Base-by-base conservation (phyloP, 352 stramenopile genomes). In the Pythium oligandrum region DNA sequence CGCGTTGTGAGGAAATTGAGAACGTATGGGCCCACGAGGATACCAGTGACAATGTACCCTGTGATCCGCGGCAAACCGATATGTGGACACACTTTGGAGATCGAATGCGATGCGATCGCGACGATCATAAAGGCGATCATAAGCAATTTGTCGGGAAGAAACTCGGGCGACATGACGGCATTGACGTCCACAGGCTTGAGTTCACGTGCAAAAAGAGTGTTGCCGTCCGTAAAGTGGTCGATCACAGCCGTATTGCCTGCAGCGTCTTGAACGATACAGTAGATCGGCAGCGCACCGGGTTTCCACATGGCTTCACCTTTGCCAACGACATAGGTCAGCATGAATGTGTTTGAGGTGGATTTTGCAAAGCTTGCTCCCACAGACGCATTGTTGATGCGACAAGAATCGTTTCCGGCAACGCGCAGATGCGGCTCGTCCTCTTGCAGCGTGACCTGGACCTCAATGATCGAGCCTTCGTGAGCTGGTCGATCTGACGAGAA, bases 11-110 rank as follows among this genome's bases (percentile, higher is more conserved):
- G 55, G 4, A 86, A 70, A 31, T 80, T 78, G 30, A 86, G 59
- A 35, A 85, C 73, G 52, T 83, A 86, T 30, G 78, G 78, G n/a
- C 78, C 78, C 3, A 80, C 70, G 12, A 88, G 37, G 31, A 88
- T 81, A 6, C 78, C 78, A 2, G 75, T 88, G 35, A 80, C 51
- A 35, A 88, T 70, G 52, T 88, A 88, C 5, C 78, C 78, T 5
- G 78, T 80, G 57, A 88, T 88, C 5, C 66, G 75, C 2, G 78
- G 78, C 4, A 88, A 57, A 2, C 77, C 77, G 30, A 88, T 53
- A 48, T 78, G 68, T 4, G 77, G 77, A 53, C 68, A 86, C 7
- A 83, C 61, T 54, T 83, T 72, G 6, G 74, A 78, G 51, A 88
- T 84, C 36, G 69, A 70, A 46, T 86, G 74, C 8, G 74, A 86